Percentiles rank a stretch among this genome's conserved stretches.
Conservation (phyloP, 2,329 filamentous ascomycete species). For the Huntiella omanensis region DNA sequence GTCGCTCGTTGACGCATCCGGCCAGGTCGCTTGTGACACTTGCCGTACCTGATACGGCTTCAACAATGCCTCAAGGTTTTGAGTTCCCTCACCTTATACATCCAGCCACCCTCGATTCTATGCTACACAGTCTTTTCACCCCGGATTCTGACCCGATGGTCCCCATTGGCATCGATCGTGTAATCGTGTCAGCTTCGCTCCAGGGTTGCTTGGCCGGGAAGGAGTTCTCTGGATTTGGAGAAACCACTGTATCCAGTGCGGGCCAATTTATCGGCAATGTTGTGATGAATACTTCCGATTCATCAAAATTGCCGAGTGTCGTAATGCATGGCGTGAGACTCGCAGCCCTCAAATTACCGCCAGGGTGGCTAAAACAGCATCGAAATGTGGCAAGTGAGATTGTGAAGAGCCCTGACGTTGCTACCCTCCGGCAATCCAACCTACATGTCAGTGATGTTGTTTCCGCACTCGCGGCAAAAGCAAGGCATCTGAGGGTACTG, state of each 20-base stretch:
- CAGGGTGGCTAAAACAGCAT: conserved; percentile 28
- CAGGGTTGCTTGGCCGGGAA: conserved; percentile 16
- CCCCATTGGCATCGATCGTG: conserved; percentile 25
- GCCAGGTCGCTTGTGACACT: conserved; percentile 21
- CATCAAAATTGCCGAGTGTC: conserved; percentile 19
- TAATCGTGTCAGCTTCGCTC: conserved; percentile 26
- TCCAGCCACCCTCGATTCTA: conserved; percentile 35
- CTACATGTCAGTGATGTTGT: conserved; percentile 16
- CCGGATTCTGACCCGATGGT: conserved; percentile 27
- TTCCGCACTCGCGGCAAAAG: conserved; percentile 21
- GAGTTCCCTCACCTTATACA: conserved; percentile 38
- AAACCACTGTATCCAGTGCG: conserved; percentile 23
- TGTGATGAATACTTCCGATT: conserved; percentile 18
- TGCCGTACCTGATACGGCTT: conserved; percentile 28
- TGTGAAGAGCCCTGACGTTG: conserved; percentile 25
- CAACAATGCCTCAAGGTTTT: conserved; percentile 32
- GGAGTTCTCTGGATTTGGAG: conserved; percentile 24
- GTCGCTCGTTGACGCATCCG: conserved; percentile 16
- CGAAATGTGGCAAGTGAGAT: conserved; percentile 30
- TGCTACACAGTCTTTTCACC: conserved; percentile 34
- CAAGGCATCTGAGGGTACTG: conserved; percentile 21
- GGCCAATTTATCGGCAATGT: conserved; percentile 26
- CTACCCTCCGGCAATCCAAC: conserved; percentile 13
- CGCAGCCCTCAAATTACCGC: conserved; percentile 14
- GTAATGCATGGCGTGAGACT: conserved; percentile 27